Percentiles rank a stretch among this genome's conserved stretches.
These are phyloP conservation scores for Candida orba DNA, from an alignment of 805 yeast species.

Conservation along the genomic window DNA sequence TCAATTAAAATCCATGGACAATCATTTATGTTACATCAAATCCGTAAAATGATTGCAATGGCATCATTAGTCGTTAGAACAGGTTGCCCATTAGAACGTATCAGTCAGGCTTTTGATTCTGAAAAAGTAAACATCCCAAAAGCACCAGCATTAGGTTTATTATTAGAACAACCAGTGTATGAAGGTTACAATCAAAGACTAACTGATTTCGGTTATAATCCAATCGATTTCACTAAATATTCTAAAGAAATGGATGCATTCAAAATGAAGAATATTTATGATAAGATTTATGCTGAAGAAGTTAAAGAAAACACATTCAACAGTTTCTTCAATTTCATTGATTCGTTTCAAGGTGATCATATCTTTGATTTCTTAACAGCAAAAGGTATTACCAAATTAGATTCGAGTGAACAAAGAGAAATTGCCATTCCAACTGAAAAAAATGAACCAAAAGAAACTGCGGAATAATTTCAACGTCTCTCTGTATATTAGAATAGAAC, in stretches of 20 bases:
- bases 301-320: conserved; percentile 79
- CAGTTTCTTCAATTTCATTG: conserved; percentile 88
- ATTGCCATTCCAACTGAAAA: conserved; percentile 19
- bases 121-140: conserved; percentile 85
- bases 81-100: conserved; percentile 73
- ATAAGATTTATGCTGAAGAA: conserved; percentile 88
- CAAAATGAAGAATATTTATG: conserved; percentile 84
- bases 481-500: background rate
- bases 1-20: conserved; percentile 96
- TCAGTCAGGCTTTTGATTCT: conserved; percentile 67
- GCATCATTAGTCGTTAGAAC: conserved; percentile 80
- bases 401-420: conserved; percentile 14
- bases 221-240: conserved; percentile 60
- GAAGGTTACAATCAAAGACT: conserved; percentile 73
- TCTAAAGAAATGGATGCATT: conserved; percentile 71
- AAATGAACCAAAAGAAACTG: conserved; percentile 1
- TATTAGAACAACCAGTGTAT: conserved; percentile 88
- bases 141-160: conserved; percentile 92
- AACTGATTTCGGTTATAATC: conserved; percentile 69
- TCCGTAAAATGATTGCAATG: conserved; percentile 96
- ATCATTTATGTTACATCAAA: conserved; percentile 96
- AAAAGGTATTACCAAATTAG: conserved; percentile 28
- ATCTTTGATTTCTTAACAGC: conserved; percentile 37
- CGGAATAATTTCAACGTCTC: background rate
- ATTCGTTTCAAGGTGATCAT: conserved; percentile 61